These are phyloP conservation scores for Nicotiana otophora DNA, from an alignment of 257 asterid species.

Conservation along the genomic window DNA sequence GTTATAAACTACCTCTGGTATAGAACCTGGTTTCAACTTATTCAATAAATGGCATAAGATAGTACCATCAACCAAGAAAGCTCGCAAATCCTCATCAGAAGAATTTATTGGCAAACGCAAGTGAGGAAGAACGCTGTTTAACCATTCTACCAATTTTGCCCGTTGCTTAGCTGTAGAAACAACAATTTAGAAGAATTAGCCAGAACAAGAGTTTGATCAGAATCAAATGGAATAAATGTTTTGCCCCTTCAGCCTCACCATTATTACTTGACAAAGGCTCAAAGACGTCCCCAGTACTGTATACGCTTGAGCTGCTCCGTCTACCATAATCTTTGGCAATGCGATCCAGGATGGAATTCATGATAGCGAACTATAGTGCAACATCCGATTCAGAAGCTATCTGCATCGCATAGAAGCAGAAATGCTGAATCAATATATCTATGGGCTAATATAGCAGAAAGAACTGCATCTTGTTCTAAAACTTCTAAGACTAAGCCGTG, in stretches of 20 bases:
- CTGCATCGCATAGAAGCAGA: not conserved
- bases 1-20: conserved; percentile 47
- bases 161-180: conserved; percentile 53
- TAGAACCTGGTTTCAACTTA: conserved; percentile 64
- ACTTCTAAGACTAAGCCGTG: not conserved
- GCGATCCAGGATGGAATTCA: conserved; percentile 31
- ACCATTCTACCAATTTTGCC: conserved; percentile 61
- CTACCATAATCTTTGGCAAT: conserved; percentile 35
- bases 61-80: conserved; percentile 60
- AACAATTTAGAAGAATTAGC: conserved; percentile 2
- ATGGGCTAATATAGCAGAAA: not conserved
- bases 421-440: not conserved
- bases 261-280: conserved; percentile 54
- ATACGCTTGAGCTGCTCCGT: conserved; percentile 25
- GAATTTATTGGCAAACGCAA: conserved; percentile 49
- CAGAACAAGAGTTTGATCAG: not conserved
- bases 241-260: conserved; percentile 32
- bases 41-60: conserved; percentile 56
- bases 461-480: not conserved
- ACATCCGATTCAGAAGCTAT: not conserved
- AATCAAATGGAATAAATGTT: not conserved
- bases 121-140: conserved; percentile 54
- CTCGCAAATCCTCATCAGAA: conserved; percentile 71
- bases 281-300: conserved; percentile 46
- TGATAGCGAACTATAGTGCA: conserved; percentile 6